Evolutionary conservation across 768 basidiomycete genomes (phyloP), one percentile per base, ranked within the genome.

Genomic region (Chalciporus piperatus): DNA sequence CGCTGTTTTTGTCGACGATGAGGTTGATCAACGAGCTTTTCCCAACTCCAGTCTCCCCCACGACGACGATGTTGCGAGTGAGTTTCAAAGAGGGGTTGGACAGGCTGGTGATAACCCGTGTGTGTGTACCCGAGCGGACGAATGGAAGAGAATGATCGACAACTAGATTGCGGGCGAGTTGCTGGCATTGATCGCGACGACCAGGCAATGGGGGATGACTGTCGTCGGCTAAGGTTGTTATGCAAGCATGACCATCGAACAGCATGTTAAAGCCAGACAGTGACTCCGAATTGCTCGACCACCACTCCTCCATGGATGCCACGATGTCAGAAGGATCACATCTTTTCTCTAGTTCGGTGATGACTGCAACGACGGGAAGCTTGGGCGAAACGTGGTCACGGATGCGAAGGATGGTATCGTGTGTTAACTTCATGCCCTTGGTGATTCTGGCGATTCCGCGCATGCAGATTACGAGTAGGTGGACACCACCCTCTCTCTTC

Each of bases 11-110:
- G 16, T 55, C 62, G 9, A 51, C 30, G 11, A 59, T 50, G 1
- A 63, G 39, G 35, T 63, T 63, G 22, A 63, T 46, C 23, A 48
- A 32, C 3, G 62, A 65, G 38, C 63, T 62, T 51, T 63, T 63
- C 22, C 62, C 62, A 6, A 48, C 57, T 19, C 62, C 76, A 0
- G 68, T 68, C 53, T 74, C 71, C 4, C 75, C 75, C 14, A 76
- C 75, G 17, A 76, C 43, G 41, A 77, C 58, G 43, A 76, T 51
- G 45, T 72, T 66, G 41, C 56, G 54, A 25, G 55, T 59, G 37
- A 56, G 52, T n/a, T 59, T 65, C 43, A 50, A 23, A 5, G 57
- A 50, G 33, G 50, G 37, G 28, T 35, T 63, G 10, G 61, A 59
- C 6, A 17, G 25, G 16, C 20, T 16, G 8, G 22, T 45, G 52